These are phyloP conservation scores for Pythium coloratum DNA, from an alignment of 352 stramenopile species.

Conservation along the genomic window DNA sequence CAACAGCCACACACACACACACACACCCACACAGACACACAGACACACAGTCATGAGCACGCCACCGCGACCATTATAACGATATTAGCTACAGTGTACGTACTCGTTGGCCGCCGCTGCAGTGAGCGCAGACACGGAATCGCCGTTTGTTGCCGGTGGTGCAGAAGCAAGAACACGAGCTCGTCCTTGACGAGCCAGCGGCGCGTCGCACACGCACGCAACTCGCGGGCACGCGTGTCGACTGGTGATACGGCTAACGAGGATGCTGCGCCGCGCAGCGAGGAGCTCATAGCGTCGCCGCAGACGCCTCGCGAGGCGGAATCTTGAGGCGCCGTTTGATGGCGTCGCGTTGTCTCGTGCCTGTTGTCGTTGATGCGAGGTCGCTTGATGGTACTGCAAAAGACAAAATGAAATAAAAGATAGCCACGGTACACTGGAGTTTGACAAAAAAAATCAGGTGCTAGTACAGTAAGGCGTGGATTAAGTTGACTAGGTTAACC, in stretches of 20 bases:
- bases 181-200: slow-evolving; percentile 88
- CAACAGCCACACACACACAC: background rate
- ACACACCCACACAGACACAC: no score
- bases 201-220: slow-evolving; percentile 34
- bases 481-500: background rate
- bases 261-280: background rate
- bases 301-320: background rate
- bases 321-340: slow-evolving; percentile 8
- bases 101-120: slow-evolving; percentile 61
- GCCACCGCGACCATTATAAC: background rate
- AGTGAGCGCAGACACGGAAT: slow-evolving; percentile 45
- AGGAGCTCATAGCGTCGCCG: slow-evolving; percentile 7
- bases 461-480: background rate
- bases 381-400: background rate
- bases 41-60: background rate
- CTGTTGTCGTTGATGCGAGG: slow-evolving; percentile 6
- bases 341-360: background rate
- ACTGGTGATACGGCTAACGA: slow-evolving; percentile 3
- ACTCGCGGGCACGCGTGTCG: slow-evolving; percentile 20
- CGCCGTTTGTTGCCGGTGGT: slow-evolving; percentile 40
- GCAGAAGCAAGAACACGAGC: slow-evolving; percentile 67
- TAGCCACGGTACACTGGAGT: background rate
- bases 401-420: slow-evolving; percentile 11
- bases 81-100: slow-evolving; percentile 12
- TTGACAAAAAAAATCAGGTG: slow-evolving; percentile 2